phyloP scores from a whole-genome alignment of 116 monocot species.

The Phalaenopsis hybrid region DNA sequence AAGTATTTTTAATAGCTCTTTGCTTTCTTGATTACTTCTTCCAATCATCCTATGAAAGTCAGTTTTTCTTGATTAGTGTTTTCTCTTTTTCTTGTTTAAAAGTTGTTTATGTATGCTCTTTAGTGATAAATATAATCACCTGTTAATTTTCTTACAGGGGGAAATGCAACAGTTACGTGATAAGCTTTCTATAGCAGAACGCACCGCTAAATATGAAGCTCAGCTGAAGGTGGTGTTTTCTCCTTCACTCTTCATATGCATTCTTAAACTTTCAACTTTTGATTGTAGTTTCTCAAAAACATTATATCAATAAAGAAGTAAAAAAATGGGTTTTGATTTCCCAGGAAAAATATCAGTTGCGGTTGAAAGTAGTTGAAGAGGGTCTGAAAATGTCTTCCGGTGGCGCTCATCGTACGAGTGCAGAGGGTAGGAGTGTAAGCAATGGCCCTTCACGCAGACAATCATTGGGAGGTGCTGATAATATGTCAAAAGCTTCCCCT shows the following conservation, averaged over 20 bases:
- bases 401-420: constrained; percentile 28
- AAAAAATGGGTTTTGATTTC: constrained; percentile 8
- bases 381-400: constrained; percentile 63
- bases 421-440: constrained; percentile 41
- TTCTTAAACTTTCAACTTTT: neutral
- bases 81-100: neutral
- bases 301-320: neutral
- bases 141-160: constrained; percentile 34
- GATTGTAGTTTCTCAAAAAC: neutral
- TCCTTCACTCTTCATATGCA: neutral
- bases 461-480: constrained; percentile 82
- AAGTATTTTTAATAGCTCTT: neutral
- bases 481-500: constrained; percentile 45
- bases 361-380: constrained; percentile 89
- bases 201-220: constrained; percentile 79
- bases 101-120: neutral
- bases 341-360: constrained; percentile 82
- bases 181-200: constrained; percentile 78
- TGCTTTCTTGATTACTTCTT: neutral
- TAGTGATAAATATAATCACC: neutral
- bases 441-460: constrained; percentile 70
- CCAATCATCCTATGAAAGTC: neutral
- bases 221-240: constrained; percentile 55
- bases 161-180: constrained; percentile 96
- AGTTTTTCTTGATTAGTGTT: neutral